Conservation (phyloP, 441 rosid genomes). For the Croton setiger region DNA sequence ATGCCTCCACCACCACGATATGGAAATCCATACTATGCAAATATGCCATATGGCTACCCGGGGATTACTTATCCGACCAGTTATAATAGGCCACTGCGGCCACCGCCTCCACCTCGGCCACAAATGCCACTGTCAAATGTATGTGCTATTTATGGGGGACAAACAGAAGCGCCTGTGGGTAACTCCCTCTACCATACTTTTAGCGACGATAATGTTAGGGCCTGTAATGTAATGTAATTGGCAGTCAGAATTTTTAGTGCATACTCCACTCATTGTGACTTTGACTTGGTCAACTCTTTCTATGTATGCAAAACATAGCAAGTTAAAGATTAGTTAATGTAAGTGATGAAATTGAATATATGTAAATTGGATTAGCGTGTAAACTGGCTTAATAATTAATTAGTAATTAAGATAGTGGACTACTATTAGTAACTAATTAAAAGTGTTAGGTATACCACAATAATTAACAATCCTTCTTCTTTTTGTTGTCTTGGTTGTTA, state of each 20-base stretch:
- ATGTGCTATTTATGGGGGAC: slow-evolving; percentile 17
- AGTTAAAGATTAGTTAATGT: no score
- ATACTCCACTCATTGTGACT: background rate
- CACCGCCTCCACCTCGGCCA: background rate
- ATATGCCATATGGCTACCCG: slow-evolving; percentile 5
- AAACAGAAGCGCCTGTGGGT: slow-evolving; percentile 13
- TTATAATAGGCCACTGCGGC: background rate
- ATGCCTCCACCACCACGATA: background rate
- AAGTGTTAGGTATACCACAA: background rate
- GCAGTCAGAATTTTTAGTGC: no score
- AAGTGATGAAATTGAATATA: background rate
- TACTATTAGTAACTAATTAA: background rate
- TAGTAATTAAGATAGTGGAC: no score
- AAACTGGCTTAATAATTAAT: background rate
- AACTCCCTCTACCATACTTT: slow-evolving; percentile 20
- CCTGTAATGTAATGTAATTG: slow-evolving; percentile 29
- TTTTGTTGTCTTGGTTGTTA: background rate
- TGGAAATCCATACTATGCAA: slow-evolving; percentile 11
- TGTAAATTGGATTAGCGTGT: background rate
- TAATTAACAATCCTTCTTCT: background rate
- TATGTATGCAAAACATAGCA: no score
- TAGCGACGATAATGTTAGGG: slow-evolving; percentile 28
- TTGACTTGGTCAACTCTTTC: no score
- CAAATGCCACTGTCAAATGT: slow-evolving; percentile 16
- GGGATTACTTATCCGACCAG: background rate